These are phyloP conservation scores for Globisporangium alternatum DNA, from an alignment of 352 stramenopile species.

Conservation along the genomic window DNA sequence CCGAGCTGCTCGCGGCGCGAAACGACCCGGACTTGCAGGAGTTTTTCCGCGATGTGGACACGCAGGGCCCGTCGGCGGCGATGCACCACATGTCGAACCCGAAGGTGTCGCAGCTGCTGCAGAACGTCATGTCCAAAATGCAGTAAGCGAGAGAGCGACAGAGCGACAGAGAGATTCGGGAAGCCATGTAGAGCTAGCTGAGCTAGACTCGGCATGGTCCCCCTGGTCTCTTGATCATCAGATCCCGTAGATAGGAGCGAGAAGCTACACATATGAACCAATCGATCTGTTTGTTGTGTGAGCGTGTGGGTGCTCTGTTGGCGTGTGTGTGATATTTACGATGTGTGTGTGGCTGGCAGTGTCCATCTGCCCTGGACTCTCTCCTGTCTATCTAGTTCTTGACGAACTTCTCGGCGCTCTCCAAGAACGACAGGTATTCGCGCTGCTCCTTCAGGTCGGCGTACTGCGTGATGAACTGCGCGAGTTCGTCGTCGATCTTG, in stretches of 20 bases:
- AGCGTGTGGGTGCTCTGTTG: slow-evolving; percentile 8
- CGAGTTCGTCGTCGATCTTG: slow-evolving; percentile 80
- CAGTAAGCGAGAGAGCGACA: slow-evolving; percentile 18
- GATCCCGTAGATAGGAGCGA: slow-evolving; percentile 5
- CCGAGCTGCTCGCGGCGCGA: slow-evolving; percentile 63
- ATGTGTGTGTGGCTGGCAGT: neutral
- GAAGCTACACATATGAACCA: slow-evolving; percentile 8
- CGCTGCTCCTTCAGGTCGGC: slow-evolving; percentile 84
- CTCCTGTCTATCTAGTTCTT: slow-evolving; percentile 46
- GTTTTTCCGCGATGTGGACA: slow-evolving; percentile 82
- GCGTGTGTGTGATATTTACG: slow-evolving; percentile 10
- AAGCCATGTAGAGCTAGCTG: neutral
- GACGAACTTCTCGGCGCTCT: slow-evolving; percentile 65
- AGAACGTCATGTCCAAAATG: slow-evolving; percentile 70
- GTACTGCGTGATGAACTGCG: slow-evolving; percentile 84
- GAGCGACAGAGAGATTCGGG: neutral
- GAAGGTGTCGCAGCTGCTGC: slow-evolving; percentile 78
- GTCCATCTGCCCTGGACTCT: neutral
- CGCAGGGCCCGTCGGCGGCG: slow-evolving; percentile 66
- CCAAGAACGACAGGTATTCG: slow-evolving; percentile 79
- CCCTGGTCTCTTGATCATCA: neutral
- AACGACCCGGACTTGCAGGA: slow-evolving; percentile 72
- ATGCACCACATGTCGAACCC: slow-evolving; percentile 89
- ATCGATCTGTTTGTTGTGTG: slow-evolving; percentile 3
- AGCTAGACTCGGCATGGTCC: neutral